phyloP scores from a whole-genome alignment of 2,329 filamentous ascomycete species.

The Metarhizium guizhouense region DNA sequence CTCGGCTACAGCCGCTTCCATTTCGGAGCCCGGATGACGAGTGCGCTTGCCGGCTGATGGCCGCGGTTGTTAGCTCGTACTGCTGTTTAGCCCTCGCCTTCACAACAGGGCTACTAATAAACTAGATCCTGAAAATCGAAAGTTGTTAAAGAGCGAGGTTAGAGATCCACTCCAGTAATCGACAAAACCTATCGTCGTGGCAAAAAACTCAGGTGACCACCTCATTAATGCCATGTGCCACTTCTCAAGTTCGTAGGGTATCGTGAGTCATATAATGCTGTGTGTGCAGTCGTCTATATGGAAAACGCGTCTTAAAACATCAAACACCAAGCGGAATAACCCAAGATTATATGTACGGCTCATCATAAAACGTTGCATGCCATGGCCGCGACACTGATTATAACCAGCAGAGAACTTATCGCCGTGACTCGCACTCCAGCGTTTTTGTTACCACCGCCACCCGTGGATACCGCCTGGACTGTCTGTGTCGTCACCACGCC shows the following conservation, averaged over 20 bases:
- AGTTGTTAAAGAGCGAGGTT: no score
- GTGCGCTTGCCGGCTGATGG: no score
- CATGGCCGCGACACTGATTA: constrained; percentile 1
- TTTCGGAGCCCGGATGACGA: no score
- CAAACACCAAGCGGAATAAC: not conserved
- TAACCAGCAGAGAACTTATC: not conserved
- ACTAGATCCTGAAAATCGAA: no score
- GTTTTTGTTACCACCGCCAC: constrained; percentile 4
- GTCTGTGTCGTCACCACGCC: constrained; percentile 15
- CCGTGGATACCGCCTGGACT: constrained; percentile 4
- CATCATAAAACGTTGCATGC: constrained; percentile 4
- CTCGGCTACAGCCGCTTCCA: no score
- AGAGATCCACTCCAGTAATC: no score
- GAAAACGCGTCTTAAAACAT: not conserved
- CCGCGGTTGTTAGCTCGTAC: no score
- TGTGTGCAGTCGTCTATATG: not conserved
- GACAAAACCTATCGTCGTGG: not conserved
- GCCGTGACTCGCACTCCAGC: constrained; percentile 5
- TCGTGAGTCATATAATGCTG: not conserved
- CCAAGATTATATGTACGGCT: not conserved
- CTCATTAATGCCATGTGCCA: not conserved
- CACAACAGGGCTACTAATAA: no score
- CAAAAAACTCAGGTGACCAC: no score
- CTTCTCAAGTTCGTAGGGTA: not conserved
- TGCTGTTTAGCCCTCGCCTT: no score